Evolutionary conservation across 1,284 basidiomycete genomes (phyloP), one percentile per base, ranked within the genome.

Genomic region (Hymenochaete sp.): DNA sequence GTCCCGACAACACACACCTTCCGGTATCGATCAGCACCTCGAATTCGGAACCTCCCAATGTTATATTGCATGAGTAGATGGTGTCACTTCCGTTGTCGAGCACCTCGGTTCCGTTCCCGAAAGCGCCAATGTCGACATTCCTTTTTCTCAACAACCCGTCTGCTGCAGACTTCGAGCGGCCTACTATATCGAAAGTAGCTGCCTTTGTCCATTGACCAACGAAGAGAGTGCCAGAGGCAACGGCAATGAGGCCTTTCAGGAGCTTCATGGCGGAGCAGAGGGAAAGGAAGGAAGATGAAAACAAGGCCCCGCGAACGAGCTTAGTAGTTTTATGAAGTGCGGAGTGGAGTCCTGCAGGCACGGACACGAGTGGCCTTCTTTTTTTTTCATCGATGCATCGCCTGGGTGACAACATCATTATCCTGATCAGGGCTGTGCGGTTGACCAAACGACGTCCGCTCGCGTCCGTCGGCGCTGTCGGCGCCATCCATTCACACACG

Each of bases 1-100:
- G 10, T 24, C 8, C 8, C 1, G 10, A 16, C 7, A 8, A 16
- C 9, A 48, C 63, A 25, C 49, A 79, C 82, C 79, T 83, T 44
- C 81, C 82, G 4, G 81, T 82, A 55, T 84, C 81, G 46, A 84
- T 67, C 40, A 79, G 58, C 41, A 79, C 65, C 13, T 61, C 59
- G 55, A 75, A 75, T 2, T 51, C 46, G n/a, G 61, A 51, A 10
- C 68, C 72, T 27, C 75, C 73, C 32, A 83, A 58, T 3, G 69
- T 67, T 45, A 79, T 61, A 45, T 75, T 72, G 21, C 71, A 67
- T 43, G 63, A 64, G 52, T 82, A 82, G 51, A 64, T 62, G 18
- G 77, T 53, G 56, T 77, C 72, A 10, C 57, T 63, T 14, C 57
- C 51, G 52, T 79, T 68, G 36, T 60, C 58, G 28, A 73, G 54